Evolutionary conservation across 495 filamentous ascomycete genomes (phyloP).

Genomic region (Trichocladium uniseriatum): DNA sequence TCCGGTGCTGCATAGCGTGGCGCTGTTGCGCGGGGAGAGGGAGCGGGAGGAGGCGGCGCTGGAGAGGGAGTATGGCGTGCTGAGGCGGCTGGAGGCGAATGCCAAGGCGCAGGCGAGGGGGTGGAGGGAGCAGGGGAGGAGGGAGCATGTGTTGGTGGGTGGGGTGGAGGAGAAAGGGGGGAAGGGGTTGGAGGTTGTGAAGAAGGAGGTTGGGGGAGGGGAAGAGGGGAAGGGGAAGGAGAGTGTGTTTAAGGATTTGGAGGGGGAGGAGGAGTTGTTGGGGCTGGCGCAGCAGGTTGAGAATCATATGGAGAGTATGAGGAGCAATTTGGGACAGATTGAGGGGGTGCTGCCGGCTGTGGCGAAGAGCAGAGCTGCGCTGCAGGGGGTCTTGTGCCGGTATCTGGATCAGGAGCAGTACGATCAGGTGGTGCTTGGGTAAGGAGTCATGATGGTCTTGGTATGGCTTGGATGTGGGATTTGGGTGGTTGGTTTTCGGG

Average conservation of each 20-base stretch:
- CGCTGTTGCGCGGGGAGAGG: constrained; percentile 32
- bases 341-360: constrained; percentile 37
- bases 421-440: constrained; percentile 35
- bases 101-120: constrained; percentile 30
- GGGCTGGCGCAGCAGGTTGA: constrained; percentile 34
- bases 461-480: neutral
- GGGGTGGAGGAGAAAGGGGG: neutral
- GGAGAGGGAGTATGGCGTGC: constrained; percentile 30
- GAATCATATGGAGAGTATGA: constrained; percentile 48
- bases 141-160: constrained; percentile 33
- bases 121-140: constrained; percentile 28
- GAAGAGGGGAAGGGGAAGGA: constrained; percentile 5
- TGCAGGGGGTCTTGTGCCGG: constrained; percentile 32
- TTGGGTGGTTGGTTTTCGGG: neutral
- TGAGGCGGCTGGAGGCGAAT: constrained; percentile 30
- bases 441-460: neutral
- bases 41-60: constrained; percentile 32
- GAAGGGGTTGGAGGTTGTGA: constrained; percentile 12
- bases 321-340: constrained; percentile 46
- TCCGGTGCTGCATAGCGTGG: constrained; percentile 37
- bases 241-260: constrained; percentile 23
- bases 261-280: constrained; percentile 25
- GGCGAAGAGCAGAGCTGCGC: constrained; percentile 34
- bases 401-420: constrained; percentile 38
- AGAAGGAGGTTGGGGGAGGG: constrained; percentile 7